Base-by-base conservation (phyloP, 306 rosid genomes). In the Oemleria cerasiformis region DNA sequence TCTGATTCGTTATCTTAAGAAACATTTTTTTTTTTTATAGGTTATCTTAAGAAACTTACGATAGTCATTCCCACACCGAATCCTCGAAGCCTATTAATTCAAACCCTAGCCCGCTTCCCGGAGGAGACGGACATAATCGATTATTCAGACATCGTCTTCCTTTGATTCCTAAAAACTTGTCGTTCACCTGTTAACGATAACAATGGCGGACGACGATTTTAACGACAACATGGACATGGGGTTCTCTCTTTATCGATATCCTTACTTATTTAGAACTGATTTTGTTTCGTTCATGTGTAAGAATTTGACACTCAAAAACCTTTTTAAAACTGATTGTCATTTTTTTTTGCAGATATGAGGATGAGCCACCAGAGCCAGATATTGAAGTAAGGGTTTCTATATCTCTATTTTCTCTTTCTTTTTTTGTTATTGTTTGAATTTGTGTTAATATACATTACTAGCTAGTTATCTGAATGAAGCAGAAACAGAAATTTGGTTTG, bases 331-430 rank as follows among this genome's bases (percentile, higher is more conserved):
- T 48, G 12, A 19, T 19, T 53, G 19, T 53, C 0, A 23, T 23
- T 47, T 44, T 16, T 77, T 9, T 71, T 6, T 73, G 75, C 86
- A 92, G 98, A 64, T 92, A 90, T 58, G 93, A 87, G 45, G 98
- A 92, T 42, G 98, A 92, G 72, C 97, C 98, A 0, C 79, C 77
- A 5, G 98, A 92, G 84, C 98, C 97, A 7, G 96, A 90, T 67
- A 85, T 90, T 39, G 98, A 92, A 83, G 98, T 88, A 68, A 49
- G 79, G 50, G 14, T 12, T 45, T 12, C 13, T 11, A 45, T 14
- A 9, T 11, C 11, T 44, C 4, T 11, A 8, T 44, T 0, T 13
- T 47, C 15, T 12, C 17, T 64, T 36, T 48, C 3, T 56, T 30
- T 25, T 36, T 23, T 12, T 5, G 61, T 19, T 13, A 17, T 17